These are phyloP conservation scores for Chenopodium suecicum DNA, from an alignment of 148 eudicot species.

Conservation along the genomic window DNA sequence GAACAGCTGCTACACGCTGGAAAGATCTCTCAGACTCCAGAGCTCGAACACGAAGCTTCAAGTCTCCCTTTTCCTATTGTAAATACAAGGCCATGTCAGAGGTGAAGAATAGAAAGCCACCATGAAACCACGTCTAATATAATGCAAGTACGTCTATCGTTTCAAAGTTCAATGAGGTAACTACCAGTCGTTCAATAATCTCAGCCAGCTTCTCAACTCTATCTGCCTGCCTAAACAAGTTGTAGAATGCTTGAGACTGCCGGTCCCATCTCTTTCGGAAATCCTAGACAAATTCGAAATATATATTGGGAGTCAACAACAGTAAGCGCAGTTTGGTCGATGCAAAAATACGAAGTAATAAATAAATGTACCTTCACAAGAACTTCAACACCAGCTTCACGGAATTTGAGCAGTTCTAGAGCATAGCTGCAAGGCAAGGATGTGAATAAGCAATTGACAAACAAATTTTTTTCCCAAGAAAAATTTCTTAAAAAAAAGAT, in stretches of 20 bases:
- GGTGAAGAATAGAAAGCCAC: background rate
- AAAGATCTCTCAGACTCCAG: slow-evolving; percentile 95
- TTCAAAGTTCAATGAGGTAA: slow-evolving; percentile 9
- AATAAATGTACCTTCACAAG: slow-evolving; percentile 53
- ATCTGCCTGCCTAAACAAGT: slow-evolving; percentile 93
- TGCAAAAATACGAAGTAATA: background rate
- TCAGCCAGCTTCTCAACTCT: slow-evolving; percentile 85
- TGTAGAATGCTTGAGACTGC: slow-evolving; percentile 86
- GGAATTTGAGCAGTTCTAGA: slow-evolving; percentile 83
- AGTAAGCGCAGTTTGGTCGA: background rate
- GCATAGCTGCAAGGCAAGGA: slow-evolving; percentile 66
- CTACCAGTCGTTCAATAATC: slow-evolving; percentile 84
- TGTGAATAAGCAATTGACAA: slow-evolving; percentile 13
- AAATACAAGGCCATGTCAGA: slow-evolving; percentile 3
- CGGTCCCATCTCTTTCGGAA: slow-evolving; percentile 89
- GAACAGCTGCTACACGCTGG: slow-evolving; percentile 94
- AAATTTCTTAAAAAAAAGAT: background rate
- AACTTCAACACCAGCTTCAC: slow-evolving; percentile 98
- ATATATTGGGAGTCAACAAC: slow-evolving; percentile 2
- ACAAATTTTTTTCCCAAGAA: background rate
- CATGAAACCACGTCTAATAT: background rate
- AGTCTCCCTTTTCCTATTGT: slow-evolving; percentile 88
- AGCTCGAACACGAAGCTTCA: slow-evolving; percentile 95
- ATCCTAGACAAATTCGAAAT: slow-evolving; percentile 51
- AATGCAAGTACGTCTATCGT: background rate